Percentiles rank a stretch among this genome's conserved stretches.
Conservation (phyloP, 306 rosid species). For the Acacia confusa region DNA sequence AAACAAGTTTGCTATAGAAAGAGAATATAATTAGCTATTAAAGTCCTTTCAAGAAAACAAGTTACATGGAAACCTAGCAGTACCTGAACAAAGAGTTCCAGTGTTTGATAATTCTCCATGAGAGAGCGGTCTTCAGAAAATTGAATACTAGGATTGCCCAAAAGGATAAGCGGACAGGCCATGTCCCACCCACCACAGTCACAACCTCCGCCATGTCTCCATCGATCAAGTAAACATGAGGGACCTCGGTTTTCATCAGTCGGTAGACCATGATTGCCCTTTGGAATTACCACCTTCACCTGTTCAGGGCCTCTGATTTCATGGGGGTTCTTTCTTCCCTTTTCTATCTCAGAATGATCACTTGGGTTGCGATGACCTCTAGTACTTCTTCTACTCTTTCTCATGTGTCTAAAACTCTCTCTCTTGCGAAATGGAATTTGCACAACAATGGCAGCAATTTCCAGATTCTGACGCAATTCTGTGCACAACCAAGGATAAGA, state of each 20-base stretch:
- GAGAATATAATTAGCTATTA: neutral
- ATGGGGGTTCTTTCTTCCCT: slow-evolving; percentile 35
- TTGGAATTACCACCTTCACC: slow-evolving; percentile 74
- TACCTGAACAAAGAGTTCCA: slow-evolving; percentile 87
- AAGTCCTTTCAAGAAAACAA: slow-evolving; percentile 28
- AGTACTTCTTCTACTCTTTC: slow-evolving; percentile 35
- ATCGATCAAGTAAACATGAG: slow-evolving; percentile 74
- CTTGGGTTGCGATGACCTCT: slow-evolving; percentile 33
- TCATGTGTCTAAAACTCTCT: slow-evolving; percentile 58
- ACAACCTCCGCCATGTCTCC: slow-evolving; percentile 90
- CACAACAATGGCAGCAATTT: slow-evolving; percentile 74
- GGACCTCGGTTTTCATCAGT: slow-evolving; percentile 62
- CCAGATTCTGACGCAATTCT: slow-evolving; percentile 60
- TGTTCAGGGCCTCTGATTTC: slow-evolving; percentile 52
- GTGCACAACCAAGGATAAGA: slow-evolving; percentile 43
- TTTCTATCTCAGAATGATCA: slow-evolving; percentile 48
- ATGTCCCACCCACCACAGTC: slow-evolving; percentile 99
- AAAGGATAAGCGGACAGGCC: slow-evolving; percentile 84
- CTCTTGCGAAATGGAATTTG: slow-evolving; percentile 60
- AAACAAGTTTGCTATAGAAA: neutral
- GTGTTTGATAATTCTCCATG: slow-evolving; percentile 51
- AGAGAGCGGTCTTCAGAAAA: slow-evolving; percentile 49
- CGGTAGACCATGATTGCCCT: slow-evolving; percentile 82
- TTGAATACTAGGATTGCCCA: slow-evolving; percentile 65
- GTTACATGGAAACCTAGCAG: slow-evolving; percentile 21